Evolutionary conservation across 805 yeast genomes (phyloP), one percentile per base, ranked within the genome.

Genomic region (Brettanomyces anomalus): DNA sequence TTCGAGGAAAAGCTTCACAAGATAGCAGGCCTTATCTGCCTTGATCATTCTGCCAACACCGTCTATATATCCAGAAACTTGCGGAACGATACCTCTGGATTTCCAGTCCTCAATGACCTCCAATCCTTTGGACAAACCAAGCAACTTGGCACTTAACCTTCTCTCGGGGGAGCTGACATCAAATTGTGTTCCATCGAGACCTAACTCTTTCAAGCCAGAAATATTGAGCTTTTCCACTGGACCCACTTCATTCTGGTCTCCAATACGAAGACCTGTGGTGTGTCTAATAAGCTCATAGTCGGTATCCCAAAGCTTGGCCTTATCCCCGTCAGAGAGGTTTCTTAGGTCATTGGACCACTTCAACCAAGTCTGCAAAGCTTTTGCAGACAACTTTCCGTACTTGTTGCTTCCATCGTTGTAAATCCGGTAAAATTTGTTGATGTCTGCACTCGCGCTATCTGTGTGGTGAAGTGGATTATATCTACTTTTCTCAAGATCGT

Each of bases 391-490:
- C 18, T 46, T 34, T 5, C 46, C 44, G 37, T 55, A 55, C 16
- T 45, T 46, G 8, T 39, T 42, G 20, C 44, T 48, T 11, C 46
- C 40, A 26, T 46, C 55, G 40, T 54, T 53, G 13, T 46, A 49
- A 16, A 47, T 47, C 18, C 56, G 39, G 36, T 49, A 47, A 16
- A 53, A 42, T 31, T 54, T 51, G 41, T 54, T 55, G 14, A 53
- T 38, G 42, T 54, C 57, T 17, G 50, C 51, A 24, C 54, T 48
- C 2, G 59, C 51, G 17, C 52, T 37, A 41, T 54, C 58, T 4
- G 52, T 45, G 3, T 55, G 55, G 8, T 42, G 30, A 18, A 49
- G 41, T 11, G 53, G 54, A 20, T 20, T 18, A 33, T 53, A 53
- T 37, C 45, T 46, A 32, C 34, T 32, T 32, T 32, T 32, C n/a